A percentile compares a stretch with the other conserved stretches of the same genome.
phyloP scores from a whole-genome alignment of 2,329 filamentous ascomycete species.

The Gaeumannomyces tritici region DNA sequence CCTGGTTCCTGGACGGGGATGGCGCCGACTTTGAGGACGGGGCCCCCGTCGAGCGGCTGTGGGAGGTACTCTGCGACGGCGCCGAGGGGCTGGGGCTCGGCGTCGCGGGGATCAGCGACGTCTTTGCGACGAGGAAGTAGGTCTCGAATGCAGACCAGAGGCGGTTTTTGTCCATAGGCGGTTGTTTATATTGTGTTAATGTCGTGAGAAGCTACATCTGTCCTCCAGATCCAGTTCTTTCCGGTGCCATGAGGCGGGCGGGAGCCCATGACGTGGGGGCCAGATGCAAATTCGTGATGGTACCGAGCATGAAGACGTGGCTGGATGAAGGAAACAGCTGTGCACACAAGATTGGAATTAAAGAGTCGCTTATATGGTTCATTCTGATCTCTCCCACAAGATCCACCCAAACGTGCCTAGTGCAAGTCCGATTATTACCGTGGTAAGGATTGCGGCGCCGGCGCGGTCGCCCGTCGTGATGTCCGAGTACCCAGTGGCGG shows the following conservation, averaged over 20 bases:
- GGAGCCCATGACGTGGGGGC: no score
- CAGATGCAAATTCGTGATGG: no score
- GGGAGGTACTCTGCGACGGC: conserved; percentile 14
- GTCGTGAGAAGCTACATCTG: no score
- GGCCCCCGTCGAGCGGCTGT: conserved; percentile 14
- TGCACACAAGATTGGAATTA: not conserved
- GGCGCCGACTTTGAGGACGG: conserved; percentile 9
- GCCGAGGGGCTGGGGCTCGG: conserved; percentile 16
- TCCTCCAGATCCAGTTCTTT: no score
- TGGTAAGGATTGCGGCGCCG: conserved; percentile 57
- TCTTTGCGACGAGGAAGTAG: conserved; percentile 10
- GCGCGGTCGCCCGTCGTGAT: conserved; percentile 54
- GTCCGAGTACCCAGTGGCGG: conserved; percentile 21
- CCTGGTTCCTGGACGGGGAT: conserved; percentile 8
- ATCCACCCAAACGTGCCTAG: conserved; percentile 21
- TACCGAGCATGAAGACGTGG: not conserved
- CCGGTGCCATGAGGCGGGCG: no score
- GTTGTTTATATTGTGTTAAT: no score
- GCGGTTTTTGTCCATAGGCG: no score
- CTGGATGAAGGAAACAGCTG: not conserved
- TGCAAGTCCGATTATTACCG: conserved; percentile 19
- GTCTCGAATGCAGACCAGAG: no score
- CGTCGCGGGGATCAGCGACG: conserved; percentile 16
- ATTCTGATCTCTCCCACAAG: not conserved
- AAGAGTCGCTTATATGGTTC: not conserved